phyloP scores from a whole-genome alignment of 2,329 filamentous ascomycete species.

The Corinectria fuckeliana region DNA sequence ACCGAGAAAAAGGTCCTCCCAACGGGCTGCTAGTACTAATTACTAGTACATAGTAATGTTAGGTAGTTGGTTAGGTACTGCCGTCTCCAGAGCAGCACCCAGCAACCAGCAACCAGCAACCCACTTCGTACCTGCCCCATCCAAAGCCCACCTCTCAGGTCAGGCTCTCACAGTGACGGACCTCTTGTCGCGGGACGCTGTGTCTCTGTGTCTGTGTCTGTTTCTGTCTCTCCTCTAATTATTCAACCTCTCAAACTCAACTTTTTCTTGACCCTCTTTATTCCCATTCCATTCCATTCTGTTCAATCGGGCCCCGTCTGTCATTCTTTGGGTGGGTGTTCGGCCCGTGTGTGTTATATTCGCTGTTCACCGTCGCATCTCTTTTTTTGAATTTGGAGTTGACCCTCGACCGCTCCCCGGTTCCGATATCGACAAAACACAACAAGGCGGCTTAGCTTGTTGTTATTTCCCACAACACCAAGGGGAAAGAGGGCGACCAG shows the following conservation, averaged over 20 bases:
- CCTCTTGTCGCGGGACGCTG: constrained; percentile 9
- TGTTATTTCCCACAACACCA: constrained; percentile 8
- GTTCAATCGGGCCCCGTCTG: constrained; percentile 8
- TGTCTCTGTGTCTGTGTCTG: too few species aligned
- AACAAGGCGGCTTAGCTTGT: constrained; percentile 13
- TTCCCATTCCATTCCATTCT: constrained; percentile 5
- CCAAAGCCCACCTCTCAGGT: constrained; percentile 5
- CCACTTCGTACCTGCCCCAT: constrained; percentile 7
- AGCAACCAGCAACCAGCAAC: constrained; percentile 12
- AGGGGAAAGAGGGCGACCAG: neutral
- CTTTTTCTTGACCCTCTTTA: neutral
- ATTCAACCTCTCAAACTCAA: neutral
- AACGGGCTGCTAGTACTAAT: too few species aligned
- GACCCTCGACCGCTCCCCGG: constrained; percentile 1
- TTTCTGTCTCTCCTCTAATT: neutral
- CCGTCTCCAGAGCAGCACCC: constrained; percentile 25
- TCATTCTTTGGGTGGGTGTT: neutral
- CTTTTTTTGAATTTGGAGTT: constrained; percentile 3
- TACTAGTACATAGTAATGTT: too few species aligned
- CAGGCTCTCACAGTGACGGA: too few species aligned
- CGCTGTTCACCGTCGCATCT: constrained; percentile 1
- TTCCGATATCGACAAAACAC: constrained; percentile 6
- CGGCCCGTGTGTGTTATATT: neutral
- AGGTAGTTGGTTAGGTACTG: too few species aligned
- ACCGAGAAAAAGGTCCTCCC: constrained; percentile 4